These are phyloP conservation scores for Cercospora sojina DNA, from an alignment of 2,329 filamentous ascomycete genomes.

Conservation along the genomic window DNA sequence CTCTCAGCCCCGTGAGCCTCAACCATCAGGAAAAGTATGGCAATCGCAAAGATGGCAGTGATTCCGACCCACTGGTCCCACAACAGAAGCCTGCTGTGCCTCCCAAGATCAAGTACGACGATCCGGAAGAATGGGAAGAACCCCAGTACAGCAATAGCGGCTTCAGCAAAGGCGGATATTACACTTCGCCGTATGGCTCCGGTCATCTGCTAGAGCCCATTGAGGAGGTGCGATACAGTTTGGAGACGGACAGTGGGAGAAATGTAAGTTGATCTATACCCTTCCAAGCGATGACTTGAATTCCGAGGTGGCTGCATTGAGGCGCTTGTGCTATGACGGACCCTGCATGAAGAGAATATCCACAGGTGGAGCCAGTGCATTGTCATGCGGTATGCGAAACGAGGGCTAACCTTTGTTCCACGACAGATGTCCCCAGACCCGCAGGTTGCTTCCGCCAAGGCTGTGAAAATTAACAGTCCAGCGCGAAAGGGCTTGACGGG, in stretches of 20 bases:
- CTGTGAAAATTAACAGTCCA: slow-evolving; percentile 36
- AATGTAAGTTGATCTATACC: slow-evolving; percentile 25
- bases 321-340: not conserved
- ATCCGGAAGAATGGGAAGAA: slow-evolving; percentile 34
- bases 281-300: not conserved
- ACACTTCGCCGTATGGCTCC: slow-evolving; percentile 39
- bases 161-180: slow-evolving; percentile 37
- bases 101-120: slow-evolving; percentile 29
- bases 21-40: slow-evolving; percentile 38
- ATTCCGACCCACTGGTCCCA: slow-evolving; percentile 60
- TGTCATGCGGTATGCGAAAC: not conserved
- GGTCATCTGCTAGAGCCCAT: slow-evolving; percentile 50
- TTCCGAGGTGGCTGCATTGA: not conserved
- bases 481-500: slow-evolving; percentile 47
- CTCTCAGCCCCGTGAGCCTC: slow-evolving; percentile 32
- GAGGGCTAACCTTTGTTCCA: slow-evolving; percentile 4
- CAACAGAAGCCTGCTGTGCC: slow-evolving; percentile 28
- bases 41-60: slow-evolving; percentile 51
- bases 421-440: slow-evolving; percentile 33
- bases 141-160: slow-evolving; percentile 38
- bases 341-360: not conserved
- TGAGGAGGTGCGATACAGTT: slow-evolving; percentile 51
- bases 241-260: slow-evolving; percentile 47
- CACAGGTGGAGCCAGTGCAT: not conserved
- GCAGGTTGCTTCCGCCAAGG: slow-evolving; percentile 28